Base-by-base conservation (phyloP, 1,284 basidiomycete species). In the Sutorius eximius region DNA sequence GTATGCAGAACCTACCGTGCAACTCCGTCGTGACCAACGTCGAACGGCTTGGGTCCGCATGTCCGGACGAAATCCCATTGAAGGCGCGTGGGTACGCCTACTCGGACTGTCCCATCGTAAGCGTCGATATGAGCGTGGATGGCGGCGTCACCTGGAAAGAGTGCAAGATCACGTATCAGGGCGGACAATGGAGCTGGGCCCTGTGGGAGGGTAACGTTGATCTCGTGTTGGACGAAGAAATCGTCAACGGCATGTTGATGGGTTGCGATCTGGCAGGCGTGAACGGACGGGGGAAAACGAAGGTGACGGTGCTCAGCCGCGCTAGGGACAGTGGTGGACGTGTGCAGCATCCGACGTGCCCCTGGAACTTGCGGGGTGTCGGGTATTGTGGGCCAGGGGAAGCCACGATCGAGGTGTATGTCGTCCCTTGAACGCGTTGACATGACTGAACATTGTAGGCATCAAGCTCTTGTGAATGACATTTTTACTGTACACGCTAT, bases 181-280 rank as follows among this genome's bases (percentile, higher is more conserved):
- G 82, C 49, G 83, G 83, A 5, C 75, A 66, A 60, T 87, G 85
- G 85, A 86, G 85, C 63, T 88, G 86, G 86, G 80, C 83, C 9
- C 64, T 87, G 29, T 87, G 86, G 86, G 82, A 86, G 63, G 73
- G 64, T 5, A 51, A 56, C n/a, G 6, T 74, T 20, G 72, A 75
- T 36, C 40, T 85, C 13, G 61, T 70, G 52, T 64, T 68, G 20
- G 69, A 59, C 41, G 60, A 59, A 32, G 57, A 59, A 36, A 34
- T 32, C 22, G 3, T 49, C 32, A 48, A 52, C n/a, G 47, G 15
- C 9, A 51, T 45, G 51, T 18, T 29, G 6, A 29, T 53, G 38
- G 56, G 40, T 15, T 20, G 58, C 11, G 69, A 74, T 37, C 27
- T 68, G 53, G 43, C 44, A 20, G 40, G 27, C 15, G 42, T 30